Evolutionary conservation across 2,329 filamentous ascomycete genomes (phyloP), one percentile per base, ranked within the genome.

Genomic region (Hirsutella rhossiliensis): DNA sequence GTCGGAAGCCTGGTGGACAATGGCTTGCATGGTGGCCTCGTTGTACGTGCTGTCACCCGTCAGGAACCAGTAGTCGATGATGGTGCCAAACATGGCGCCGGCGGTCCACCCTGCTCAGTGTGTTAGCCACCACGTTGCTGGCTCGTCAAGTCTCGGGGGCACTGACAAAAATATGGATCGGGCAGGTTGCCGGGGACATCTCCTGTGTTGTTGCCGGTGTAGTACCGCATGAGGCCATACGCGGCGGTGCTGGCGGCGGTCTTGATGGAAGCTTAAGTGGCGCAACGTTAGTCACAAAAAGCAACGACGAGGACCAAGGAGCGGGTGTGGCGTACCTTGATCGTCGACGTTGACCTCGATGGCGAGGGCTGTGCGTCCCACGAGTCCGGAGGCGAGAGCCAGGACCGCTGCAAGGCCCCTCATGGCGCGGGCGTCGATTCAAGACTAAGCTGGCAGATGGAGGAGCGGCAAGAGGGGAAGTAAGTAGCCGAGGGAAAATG

Each of bases 61-160:
- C 44, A 79, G 71, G 50, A 75, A 73, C 78, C 79, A 85, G 62
- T 87, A 87, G 59, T 87, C 80, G 43, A 87, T 63, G 50, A 87
- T 58, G 2, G 78, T 75, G 43, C 82, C 78, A 54, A 87, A 84
- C 71, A 88, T 73, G 43, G 79, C 77, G 18, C 80, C 78, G 0
- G 79, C 78, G 60, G 86, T 81, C 83, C 83, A 88, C 83, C 70
- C 63, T 66, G 38, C 53, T 11, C 6, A 8, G 23, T 20, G 5
- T 23, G 47, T 59, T 42, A 57, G 52, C 29, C 37, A 28, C 28
- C 3, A 3, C 29, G 23, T 34, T 12, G 2, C 15, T 36, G 20
- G 28, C 29, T 11, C 37, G 29, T 7, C 2, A 38, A 13, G 3
- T 37, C 23, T 15, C 66, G 66, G 23, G 60, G 56, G 17, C 60